A percentile compares a stretch with the other conserved stretches of the same genome.
Evolutionary conservation across 2,329 filamentous ascomycete genomes (phyloP).

Genomic region (Aspergillus tubingensis): DNA sequence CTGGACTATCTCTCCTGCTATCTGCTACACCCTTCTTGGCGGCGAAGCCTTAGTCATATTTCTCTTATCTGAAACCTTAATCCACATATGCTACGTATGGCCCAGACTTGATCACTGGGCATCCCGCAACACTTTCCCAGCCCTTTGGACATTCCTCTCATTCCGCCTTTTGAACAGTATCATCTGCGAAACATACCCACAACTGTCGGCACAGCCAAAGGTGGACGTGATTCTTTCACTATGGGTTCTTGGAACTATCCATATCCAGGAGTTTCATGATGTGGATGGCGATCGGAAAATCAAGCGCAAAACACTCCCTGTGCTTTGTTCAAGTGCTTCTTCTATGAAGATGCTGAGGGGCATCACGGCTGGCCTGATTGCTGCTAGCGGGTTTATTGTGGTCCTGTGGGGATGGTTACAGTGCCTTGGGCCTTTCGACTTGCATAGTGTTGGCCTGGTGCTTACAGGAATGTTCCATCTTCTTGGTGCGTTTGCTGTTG

Average conservation of each 20-base stretch:
- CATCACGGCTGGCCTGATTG: not conserved
- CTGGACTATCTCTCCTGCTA: not conserved
- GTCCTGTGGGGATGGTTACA: not conserved
- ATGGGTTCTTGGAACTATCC: slow-evolving; percentile 10
- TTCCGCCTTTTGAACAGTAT: slow-evolving; percentile 10
- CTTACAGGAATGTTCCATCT: not conserved
- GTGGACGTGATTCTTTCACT: not conserved
- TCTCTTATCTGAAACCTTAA: slow-evolving; percentile 5
- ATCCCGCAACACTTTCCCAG: slow-evolving; percentile 12
- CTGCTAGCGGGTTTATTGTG: not conserved
- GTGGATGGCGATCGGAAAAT: slow-evolving; percentile 10
- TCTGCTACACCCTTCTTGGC: not conserved
- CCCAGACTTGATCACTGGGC: slow-evolving; percentile 11
- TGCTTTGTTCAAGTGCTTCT: not conserved
- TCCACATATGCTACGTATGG: slow-evolving; percentile 12
- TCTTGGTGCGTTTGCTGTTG: not conserved
- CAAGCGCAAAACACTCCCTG: slow-evolving; percentile 7
- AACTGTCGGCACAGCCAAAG: not conserved
- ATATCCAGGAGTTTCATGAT: slow-evolving; percentile 18
- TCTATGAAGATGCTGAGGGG: not conserved
- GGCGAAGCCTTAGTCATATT: not conserved
- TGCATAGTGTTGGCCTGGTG: not conserved
- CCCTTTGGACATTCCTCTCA: slow-evolving; percentile 9
- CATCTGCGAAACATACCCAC: not conserved
- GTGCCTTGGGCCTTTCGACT: not conserved